Conservation (phyloP, 148 eudicot genomes). For the Vaccinium corymbosum region DNA sequence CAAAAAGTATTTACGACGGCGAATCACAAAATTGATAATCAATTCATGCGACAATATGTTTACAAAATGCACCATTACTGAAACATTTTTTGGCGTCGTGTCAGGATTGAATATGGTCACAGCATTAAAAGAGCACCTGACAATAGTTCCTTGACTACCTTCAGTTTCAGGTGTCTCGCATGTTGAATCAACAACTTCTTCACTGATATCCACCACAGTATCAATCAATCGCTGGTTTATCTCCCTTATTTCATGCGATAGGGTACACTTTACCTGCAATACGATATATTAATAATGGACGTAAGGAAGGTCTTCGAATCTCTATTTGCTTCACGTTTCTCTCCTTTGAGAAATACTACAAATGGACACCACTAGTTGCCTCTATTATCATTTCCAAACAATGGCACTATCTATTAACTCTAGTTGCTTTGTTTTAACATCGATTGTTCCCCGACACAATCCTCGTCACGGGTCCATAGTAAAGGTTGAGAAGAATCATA, state of each 20-base stretch:
- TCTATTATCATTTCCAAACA: not conserved
- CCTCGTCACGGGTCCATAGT: not conserved
- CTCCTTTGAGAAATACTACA: not conserved
- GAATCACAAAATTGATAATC: not conserved
- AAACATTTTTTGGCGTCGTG: constrained; percentile 55
- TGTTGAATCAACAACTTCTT: constrained; percentile 48
- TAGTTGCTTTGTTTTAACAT: too few relatives aligned
- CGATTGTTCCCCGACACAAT: too few relatives aligned
- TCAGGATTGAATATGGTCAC: constrained; percentile 52
- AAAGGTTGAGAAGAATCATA: not conserved
- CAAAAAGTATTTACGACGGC: not conserved
- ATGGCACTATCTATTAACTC: not conserved
- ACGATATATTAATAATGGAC: not conserved
- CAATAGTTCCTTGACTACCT: constrained; percentile 60
- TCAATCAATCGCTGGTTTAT: constrained; percentile 75
- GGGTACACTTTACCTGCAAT: constrained; percentile 57
- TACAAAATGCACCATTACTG: constrained; percentile 57
- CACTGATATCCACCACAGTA: constrained; percentile 59
- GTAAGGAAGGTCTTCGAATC: not conserved
- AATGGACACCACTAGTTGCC: not conserved
- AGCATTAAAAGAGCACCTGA: constrained; percentile 66
- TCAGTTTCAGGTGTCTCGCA: constrained; percentile 32
- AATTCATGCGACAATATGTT: not conserved
- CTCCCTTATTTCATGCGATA: constrained; percentile 70
- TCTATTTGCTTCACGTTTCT: not conserved